Conservation (phyloP, 306 rosid species). For the Vicia sativa region DNA sequence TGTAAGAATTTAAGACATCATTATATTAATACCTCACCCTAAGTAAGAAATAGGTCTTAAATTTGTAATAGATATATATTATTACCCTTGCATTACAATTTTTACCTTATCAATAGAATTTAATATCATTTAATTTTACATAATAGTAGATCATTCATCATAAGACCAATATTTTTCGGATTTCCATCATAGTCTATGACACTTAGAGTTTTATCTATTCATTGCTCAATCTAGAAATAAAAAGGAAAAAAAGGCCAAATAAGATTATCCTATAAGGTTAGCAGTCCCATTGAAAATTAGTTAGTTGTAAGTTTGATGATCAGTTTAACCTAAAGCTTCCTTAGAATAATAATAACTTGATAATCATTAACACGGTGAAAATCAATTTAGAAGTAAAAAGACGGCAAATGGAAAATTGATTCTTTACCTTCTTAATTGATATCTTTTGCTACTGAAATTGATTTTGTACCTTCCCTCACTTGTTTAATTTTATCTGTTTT, state of each 20-base stretch:
- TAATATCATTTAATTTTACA: neutral
- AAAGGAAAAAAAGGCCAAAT: neutral
- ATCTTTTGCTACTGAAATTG: slow-evolving; percentile 19
- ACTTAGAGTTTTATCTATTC: slow-evolving; percentile 11
- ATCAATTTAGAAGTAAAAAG: slow-evolving; percentile 34
- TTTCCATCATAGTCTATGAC: slow-evolving; percentile 6
- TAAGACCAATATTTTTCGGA: neutral
- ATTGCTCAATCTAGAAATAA: slow-evolving; percentile 6
- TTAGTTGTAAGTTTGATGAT: slow-evolving; percentile 32
- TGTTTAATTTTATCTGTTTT: slow-evolving; percentile 13
- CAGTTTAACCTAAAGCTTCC: slow-evolving; percentile 4
- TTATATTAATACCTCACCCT: no score
- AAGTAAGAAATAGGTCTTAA: no score
- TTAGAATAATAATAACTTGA: neutral
- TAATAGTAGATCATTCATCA: neutral
- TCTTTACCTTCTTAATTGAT: slow-evolving; percentile 34
- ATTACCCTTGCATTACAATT: no score
- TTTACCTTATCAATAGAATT: no score
- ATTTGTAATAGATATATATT: no score
- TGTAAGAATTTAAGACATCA: no score
- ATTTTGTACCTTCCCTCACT: slow-evolving; percentile 43
- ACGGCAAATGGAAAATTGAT: slow-evolving; percentile 48
- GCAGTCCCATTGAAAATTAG: slow-evolving; percentile 27
- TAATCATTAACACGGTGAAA: slow-evolving; percentile 37
- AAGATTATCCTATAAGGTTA: slow-evolving; percentile 5